Conservation (phyloP, 768 basidiomycete genomes). For the Suillus discolor region DNA sequence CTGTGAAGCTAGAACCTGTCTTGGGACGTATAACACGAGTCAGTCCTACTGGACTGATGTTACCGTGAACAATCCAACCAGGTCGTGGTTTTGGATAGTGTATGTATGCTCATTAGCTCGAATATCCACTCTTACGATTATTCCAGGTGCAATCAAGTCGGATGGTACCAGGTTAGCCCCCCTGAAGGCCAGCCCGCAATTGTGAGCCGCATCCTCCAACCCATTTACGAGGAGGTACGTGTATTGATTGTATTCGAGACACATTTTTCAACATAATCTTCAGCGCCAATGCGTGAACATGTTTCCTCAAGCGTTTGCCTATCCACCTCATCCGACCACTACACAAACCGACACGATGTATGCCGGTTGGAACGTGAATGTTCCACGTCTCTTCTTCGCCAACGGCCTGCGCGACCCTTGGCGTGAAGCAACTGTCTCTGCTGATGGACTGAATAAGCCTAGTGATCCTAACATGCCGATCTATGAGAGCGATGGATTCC, state of each 20-base stretch:
- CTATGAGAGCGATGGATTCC: constrained; percentile 64
- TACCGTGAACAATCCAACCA: constrained; percentile 50
- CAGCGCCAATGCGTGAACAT: constrained; percentile 70
- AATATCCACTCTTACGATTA: neutral
- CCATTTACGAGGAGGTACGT: constrained; percentile 30
- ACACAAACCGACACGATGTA: constrained; percentile 51
- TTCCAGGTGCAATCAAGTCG: constrained; percentile 68
- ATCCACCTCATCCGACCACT: constrained; percentile 46
- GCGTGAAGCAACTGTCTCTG: constrained; percentile 69
- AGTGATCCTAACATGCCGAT: constrained; percentile 61
- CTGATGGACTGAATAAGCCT: constrained; percentile 44
- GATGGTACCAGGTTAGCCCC: constrained; percentile 46
- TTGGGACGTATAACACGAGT: constrained; percentile 44
- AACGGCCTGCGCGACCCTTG: constrained; percentile 72
- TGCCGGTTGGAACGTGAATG: constrained; percentile 62
- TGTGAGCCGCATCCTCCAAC: constrained; percentile 35
- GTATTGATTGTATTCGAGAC: too few species aligned
- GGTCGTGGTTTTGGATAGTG: constrained; percentile 80
- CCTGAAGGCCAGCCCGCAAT: constrained; percentile 37
- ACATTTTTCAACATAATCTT: neutral
- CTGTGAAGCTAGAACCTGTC: constrained; percentile 41
- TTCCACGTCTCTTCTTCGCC: constrained; percentile 66
- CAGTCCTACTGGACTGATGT: constrained; percentile 53
- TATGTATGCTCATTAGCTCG: constrained; percentile 25
- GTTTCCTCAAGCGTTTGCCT: constrained; percentile 62